Conservation (phyloP, 2,329 filamentous ascomycete species). For the Podosphaera fusca region DNA sequence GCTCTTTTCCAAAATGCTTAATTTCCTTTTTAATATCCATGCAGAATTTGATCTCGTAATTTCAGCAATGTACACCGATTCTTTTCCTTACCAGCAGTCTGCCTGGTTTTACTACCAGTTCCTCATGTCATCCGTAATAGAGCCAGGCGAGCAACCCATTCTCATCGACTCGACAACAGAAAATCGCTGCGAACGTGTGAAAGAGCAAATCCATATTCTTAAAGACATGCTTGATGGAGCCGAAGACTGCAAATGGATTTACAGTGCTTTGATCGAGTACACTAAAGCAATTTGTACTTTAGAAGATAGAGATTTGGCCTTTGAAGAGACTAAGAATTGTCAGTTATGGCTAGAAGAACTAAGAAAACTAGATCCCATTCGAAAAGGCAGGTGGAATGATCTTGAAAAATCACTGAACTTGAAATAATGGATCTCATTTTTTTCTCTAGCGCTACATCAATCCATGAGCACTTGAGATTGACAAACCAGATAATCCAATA, state of each 20-base stretch:
- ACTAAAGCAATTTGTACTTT: slow-evolving; percentile 34
- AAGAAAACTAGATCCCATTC: slow-evolving; percentile 14
- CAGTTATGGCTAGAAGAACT: slow-evolving; percentile 14
- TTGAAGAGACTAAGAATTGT: slow-evolving; percentile 18
- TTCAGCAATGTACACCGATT: slow-evolving; percentile 41
- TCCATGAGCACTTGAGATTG: too few species aligned
- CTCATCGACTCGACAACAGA: slow-evolving; percentile 35
- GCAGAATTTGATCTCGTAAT: slow-evolving; percentile 54
- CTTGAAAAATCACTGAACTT: slow-evolving; percentile 6
- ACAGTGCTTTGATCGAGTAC: slow-evolving; percentile 64
- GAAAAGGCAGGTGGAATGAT: slow-evolving; percentile 16
- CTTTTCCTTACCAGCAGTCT: slow-evolving; percentile 83
- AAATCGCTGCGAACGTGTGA: slow-evolving; percentile 42
- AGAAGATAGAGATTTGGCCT: slow-evolving; percentile 20
- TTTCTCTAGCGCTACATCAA: too few species aligned
- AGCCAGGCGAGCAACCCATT: slow-evolving; percentile 31
- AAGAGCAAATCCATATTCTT: slow-evolving; percentile 50
- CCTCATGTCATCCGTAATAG: slow-evolving; percentile 46
- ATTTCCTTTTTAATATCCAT: background rate
- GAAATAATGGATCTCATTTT: too few species aligned
- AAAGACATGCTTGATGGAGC: slow-evolving; percentile 40
- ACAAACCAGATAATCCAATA: too few species aligned
- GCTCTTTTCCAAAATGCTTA: background rate
- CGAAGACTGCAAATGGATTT: slow-evolving; percentile 65
- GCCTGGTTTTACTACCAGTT: slow-evolving; percentile 95